These are phyloP conservation scores for Candida incommunis DNA, from an alignment of 805 yeast genomes.

Conservation along the genomic window DNA sequence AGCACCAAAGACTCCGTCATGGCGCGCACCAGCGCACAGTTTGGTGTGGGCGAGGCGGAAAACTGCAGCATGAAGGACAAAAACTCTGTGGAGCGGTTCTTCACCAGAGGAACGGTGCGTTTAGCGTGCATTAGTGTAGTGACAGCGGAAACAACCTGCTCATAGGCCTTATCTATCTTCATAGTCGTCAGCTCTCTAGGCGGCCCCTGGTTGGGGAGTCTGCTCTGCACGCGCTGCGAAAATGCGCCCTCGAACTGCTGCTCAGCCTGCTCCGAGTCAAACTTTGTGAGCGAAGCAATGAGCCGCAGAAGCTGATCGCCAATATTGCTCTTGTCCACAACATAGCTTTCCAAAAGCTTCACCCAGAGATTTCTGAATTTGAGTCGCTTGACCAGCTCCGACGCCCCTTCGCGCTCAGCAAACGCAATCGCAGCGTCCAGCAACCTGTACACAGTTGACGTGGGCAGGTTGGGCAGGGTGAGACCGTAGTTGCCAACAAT, in stretches of 20 bases:
- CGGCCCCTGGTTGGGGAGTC: constrained; percentile 16
- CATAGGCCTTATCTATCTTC: constrained; percentile 11
- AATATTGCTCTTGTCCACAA: constrained; percentile 8
- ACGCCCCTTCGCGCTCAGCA: constrained; percentile 28
- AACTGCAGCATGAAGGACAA: constrained; percentile 19
- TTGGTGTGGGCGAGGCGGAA: constrained; percentile 13
- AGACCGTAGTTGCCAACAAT: constrained; percentile 12
- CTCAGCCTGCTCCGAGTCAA: not conserved
- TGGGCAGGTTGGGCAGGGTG: constrained; percentile 32
- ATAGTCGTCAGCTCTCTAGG: constrained; percentile 10
- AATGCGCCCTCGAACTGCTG: constrained; percentile 6
- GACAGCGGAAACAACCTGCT: not conserved
- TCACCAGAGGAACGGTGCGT: constrained; percentile 5
- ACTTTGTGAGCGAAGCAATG: constrained; percentile 2
- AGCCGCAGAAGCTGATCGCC: constrained; percentile 6
- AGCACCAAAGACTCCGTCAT: constrained; percentile 10
- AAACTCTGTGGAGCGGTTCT: constrained; percentile 16
- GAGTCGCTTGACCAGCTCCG: constrained; percentile 49
- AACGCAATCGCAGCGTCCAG: constrained; percentile 10
- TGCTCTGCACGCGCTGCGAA: constrained; percentile 13
- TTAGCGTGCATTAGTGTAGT: not conserved
- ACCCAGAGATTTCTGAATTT: constrained; percentile 12
- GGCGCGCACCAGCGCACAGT: constrained; percentile 16
- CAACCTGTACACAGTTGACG: constrained; percentile 32
- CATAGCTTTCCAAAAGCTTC: constrained; percentile 10